Conservation (phyloP, 2,329 filamentous ascomycete genomes). For the Penicillium sp. region DNA sequence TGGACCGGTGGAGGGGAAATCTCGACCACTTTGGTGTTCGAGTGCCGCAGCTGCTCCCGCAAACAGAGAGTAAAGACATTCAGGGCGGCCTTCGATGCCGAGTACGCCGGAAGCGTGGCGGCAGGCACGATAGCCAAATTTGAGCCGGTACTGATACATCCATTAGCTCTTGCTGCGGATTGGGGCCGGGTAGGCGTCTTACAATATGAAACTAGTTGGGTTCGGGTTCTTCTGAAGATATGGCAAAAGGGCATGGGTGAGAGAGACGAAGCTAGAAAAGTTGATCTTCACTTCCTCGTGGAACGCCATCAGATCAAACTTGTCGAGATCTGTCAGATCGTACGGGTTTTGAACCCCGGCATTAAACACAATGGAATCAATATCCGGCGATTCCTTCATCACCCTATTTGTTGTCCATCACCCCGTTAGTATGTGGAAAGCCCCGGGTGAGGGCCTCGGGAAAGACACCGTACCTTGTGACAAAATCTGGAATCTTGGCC, state of each 20-base stretch:
- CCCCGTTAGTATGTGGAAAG: neutral
- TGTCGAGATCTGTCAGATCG: neutral
- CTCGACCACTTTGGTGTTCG: slow-evolving; percentile 47
- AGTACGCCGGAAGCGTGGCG: neutral
- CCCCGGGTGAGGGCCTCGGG: neutral
- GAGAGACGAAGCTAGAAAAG: slow-evolving; percentile 47
- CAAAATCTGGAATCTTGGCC: slow-evolving; percentile 44
- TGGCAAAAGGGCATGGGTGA: slow-evolving; percentile 49
- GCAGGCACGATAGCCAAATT: neutral
- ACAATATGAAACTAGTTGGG: slow-evolving; percentile 32
- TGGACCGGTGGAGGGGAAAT: slow-evolving; percentile 47
- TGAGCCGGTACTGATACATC: neutral
- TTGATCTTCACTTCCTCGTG: slow-evolving; percentile 49
- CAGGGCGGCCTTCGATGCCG: slow-evolving; percentile 49
- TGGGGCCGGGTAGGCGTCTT: neutral
- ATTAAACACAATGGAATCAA: neutral
- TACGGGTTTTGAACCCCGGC: neutral
- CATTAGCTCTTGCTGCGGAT: neutral
- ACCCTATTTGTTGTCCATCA: neutral
- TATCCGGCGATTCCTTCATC: neutral
- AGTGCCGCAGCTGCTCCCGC: slow-evolving; percentile 42
- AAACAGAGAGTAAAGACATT: slow-evolving; percentile 49
- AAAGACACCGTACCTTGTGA: slow-evolving; percentile 10
- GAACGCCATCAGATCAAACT: slow-evolving; percentile 41
- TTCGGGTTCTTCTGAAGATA: slow-evolving; percentile 37